Evolutionary conservation across 2,329 filamentous ascomycete genomes (phyloP), one percentile per base, ranked within the genome.

Genomic region (Fusarium humuli): DNA sequence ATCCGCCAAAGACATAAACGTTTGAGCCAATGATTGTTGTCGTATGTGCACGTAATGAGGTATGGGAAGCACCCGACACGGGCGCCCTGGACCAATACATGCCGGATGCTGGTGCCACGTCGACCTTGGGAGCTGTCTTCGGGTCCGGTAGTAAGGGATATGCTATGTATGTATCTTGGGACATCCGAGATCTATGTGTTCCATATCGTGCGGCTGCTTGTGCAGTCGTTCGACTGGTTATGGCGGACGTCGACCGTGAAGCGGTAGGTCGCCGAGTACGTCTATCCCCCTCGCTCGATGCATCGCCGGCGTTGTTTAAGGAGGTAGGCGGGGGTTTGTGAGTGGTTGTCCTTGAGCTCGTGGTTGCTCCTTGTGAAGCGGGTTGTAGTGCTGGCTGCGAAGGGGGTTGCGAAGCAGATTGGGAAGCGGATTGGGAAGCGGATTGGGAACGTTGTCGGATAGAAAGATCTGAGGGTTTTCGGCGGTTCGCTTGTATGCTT

Each of bases 81-180:
- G 86, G 87, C 12, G 90, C 89, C 37, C 84, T 85, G 56, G 88
- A 91, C 89, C 90, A 92, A 81, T 92, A 92, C 90, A 92, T 92
- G 73, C 90, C 90, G 50, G 88, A 90, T 20, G 90, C 87, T 27
- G 90, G 90, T 18, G 90, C 89, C 5, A 86, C 82, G 12, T 85
- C 83, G 20, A 92, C 88, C 61, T 91, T 86, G 8, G 88, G 85
- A 3, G 87, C 87, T 27, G 84, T 85, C 47, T 81, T 81, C 13
- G 86, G 83, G 71, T 88, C 84, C 37, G 85, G 85, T 7, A 90
- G 81, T n/a, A 86, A 81, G 34, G 89, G 89, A 50, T 87, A 89
- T 3, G 83, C 77, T 10, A 81, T 81, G 71, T 87, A 82, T 52
- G 82, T 77, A 22, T 82, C 81, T 32, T 79, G 78, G 8, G 77